Evolutionary conservation across 2,329 filamentous ascomycete species (phyloP).

Genomic region (Dothiorella sarmentorum): DNA sequence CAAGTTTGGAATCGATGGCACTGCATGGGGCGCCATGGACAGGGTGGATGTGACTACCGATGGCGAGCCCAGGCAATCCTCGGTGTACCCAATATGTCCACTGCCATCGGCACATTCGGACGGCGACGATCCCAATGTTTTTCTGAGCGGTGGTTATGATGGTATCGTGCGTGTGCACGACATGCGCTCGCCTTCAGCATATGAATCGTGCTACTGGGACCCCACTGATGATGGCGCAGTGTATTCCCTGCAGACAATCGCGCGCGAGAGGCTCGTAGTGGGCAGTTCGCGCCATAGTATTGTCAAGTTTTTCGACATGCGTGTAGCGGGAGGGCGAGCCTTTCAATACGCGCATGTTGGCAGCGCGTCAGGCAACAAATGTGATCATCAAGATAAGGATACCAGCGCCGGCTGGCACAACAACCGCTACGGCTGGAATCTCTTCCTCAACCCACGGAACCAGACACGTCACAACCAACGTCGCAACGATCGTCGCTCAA

Average conservation of each 20-base stretch:
- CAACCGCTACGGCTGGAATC: slow-evolving; percentile 40
- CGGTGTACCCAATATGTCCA: slow-evolving; percentile 47
- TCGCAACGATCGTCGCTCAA: slow-evolving; percentile 21
- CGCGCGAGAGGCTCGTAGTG: slow-evolving; percentile 55
- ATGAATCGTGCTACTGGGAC: slow-evolving; percentile 52
- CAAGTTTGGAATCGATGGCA: slow-evolving; percentile 35
- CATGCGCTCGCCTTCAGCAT: slow-evolving; percentile 50
- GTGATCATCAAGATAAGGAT: neutral
- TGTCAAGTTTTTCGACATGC: slow-evolving; percentile 61
- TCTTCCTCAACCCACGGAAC: slow-evolving; percentile 43
- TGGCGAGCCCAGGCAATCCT: slow-evolving; percentile 33
- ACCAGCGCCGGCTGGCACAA: neutral
- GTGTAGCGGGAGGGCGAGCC: slow-evolving; percentile 44
- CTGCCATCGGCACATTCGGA: slow-evolving; percentile 34
- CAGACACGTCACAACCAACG: slow-evolving; percentile 20
- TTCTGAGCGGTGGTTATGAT: slow-evolving; percentile 60
- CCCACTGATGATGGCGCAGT: slow-evolving; percentile 56
- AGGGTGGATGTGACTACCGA: slow-evolving; percentile 25
- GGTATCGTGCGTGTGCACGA: slow-evolving; percentile 58
- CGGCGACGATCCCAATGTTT: slow-evolving; percentile 35
- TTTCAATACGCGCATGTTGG: slow-evolving; percentile 35
- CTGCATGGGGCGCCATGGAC: slow-evolving; percentile 19
- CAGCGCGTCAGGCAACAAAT: neutral
- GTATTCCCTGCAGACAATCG: slow-evolving; percentile 57
- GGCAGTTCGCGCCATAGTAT: slow-evolving; percentile 57